A percentile compares a stretch with the other conserved stretches of the same genome.
Evolutionary conservation across 768 basidiomycete genomes (phyloP).

Genomic region (Lactarius deliciosus): DNA sequence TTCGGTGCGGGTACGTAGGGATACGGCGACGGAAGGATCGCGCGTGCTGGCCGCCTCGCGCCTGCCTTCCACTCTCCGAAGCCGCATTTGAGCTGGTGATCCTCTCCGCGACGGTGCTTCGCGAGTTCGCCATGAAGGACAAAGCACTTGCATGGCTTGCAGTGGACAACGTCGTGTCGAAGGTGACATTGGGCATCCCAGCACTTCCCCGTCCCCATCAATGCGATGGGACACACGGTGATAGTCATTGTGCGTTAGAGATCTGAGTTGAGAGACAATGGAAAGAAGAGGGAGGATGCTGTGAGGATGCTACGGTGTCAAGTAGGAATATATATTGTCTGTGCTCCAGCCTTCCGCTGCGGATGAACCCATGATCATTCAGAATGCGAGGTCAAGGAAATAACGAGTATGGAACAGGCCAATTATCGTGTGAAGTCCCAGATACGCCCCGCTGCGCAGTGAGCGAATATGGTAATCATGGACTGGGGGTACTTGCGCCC

Average conservation of each 20-base stretch:
- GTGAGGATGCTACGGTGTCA: background rate
- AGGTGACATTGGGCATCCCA: background rate
- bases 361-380: constrained; percentile 9
- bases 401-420: background rate
- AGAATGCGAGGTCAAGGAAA: background rate
- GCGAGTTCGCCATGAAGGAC: background rate
- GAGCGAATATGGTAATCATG: background rate
- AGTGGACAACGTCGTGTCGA: constrained; percentile 9
- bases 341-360: background rate
- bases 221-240: background rate
- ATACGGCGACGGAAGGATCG: background rate
- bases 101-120: constrained; percentile 1
- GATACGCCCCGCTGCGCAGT: background rate
- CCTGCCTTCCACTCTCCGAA: background rate
- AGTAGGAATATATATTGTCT: background rate
- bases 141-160: constrained; percentile 4
- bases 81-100: background rate
- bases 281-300: too few species aligned
- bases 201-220: background rate
- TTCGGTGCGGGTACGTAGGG: background rate
- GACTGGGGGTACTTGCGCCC: background rate
- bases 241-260: background rate
- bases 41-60: background rate
- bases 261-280: background rate
- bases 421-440: background rate